A percentile compares a stretch with the other conserved stretches of the same genome.
Evolutionary conservation across 768 basidiomycete species (phyloP).

Genomic region (Chalciporus chontae): DNA sequence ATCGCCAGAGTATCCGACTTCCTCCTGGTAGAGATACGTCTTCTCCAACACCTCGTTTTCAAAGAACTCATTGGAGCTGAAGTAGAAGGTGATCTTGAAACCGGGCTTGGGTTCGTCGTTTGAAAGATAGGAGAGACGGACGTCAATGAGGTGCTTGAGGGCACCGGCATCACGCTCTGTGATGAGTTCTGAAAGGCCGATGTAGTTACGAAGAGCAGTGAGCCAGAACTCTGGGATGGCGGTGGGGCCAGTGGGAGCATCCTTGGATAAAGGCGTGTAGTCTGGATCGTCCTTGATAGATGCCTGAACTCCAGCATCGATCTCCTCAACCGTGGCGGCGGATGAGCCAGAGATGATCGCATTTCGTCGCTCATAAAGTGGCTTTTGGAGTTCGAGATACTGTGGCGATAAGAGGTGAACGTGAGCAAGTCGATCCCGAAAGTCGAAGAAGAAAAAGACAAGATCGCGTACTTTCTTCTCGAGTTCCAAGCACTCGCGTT

Average conservation of each 20-base stretch:
- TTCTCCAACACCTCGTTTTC: slow-evolving; percentile 81
- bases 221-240: slow-evolving; percentile 96
- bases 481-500: slow-evolving; percentile 89
- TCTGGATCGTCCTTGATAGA: slow-evolving; percentile 74
- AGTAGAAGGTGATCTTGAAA: slow-evolving; percentile 86
- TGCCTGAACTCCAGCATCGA: slow-evolving; percentile 72
- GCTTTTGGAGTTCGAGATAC: slow-evolving; percentile 76
- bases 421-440: slow-evolving; percentile 11
- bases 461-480: slow-evolving; percentile 80
- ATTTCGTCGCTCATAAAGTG: slow-evolving; percentile 82
- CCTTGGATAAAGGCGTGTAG: slow-evolving; percentile 59
- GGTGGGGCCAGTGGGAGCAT: slow-evolving; percentile 38
- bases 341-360: slow-evolving; percentile 79
- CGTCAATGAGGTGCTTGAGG: slow-evolving; percentile 77
- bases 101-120: slow-evolving; percentile 71
- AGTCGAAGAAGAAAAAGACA: slow-evolving; percentile 8
- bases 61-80: slow-evolving; percentile 83
- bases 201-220: slow-evolving; percentile 90
- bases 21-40: slow-evolving; percentile 90
- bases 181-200: slow-evolving; percentile 81
- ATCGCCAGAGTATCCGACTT: slow-evolving; percentile 94
- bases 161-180: slow-evolving; percentile 89
- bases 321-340: slow-evolving; percentile 74
- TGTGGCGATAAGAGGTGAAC: slow-evolving; percentile 23
- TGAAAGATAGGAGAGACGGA: slow-evolving; percentile 74